These are phyloP conservation scores for Tetraselmis striata DNA, from an alignment of 139 green algal species.

Conservation along the genomic window DNA sequence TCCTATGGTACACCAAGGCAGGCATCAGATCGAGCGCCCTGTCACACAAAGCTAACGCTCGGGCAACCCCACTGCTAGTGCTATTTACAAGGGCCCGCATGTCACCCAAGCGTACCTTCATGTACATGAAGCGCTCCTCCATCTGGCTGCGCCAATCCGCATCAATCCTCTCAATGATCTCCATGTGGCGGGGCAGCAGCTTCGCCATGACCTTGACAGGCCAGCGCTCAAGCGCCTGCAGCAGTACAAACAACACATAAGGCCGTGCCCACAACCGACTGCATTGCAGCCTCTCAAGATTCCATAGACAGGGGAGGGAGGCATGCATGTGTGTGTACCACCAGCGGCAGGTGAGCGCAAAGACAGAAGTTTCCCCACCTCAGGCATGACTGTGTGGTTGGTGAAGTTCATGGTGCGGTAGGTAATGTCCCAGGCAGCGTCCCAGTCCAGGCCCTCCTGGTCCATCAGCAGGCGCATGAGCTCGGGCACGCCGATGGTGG, in stretches of 20 bases:
- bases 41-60: too few species aligned
- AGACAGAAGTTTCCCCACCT: too few species aligned
- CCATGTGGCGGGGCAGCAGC: slow-evolving; percentile 95
- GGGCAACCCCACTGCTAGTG: too few species aligned
- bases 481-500: slow-evolving; percentile 89
- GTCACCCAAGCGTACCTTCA: slow-evolving; percentile 22
- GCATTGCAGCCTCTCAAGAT: too few species aligned
- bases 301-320: too few species aligned
- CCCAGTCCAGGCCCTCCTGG: slow-evolving; percentile 89
- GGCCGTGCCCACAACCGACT: too few species aligned
- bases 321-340: background rate
- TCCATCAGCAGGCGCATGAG: slow-evolving; percentile 98
- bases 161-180: slow-evolving; percentile 93
- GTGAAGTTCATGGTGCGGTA: slow-evolving; percentile 90
- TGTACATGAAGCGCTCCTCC: slow-evolving; percentile 95
- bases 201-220: slow-evolving; percentile 86
- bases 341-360: background rate
- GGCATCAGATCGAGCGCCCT: too few species aligned
- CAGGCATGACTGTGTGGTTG: slow-evolving; percentile 97
- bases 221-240: slow-evolving; percentile 98
- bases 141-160: slow-evolving; percentile 71
- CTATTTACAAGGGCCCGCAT: too few species aligned
- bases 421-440: slow-evolving; percentile 80
- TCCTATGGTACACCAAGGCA: too few species aligned
- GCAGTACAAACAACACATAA: slow-evolving; percentile 82